Evolutionary conservation across 2,329 filamentous ascomycete genomes (phyloP).

Genomic region (Hypoxylon sp.): DNA sequence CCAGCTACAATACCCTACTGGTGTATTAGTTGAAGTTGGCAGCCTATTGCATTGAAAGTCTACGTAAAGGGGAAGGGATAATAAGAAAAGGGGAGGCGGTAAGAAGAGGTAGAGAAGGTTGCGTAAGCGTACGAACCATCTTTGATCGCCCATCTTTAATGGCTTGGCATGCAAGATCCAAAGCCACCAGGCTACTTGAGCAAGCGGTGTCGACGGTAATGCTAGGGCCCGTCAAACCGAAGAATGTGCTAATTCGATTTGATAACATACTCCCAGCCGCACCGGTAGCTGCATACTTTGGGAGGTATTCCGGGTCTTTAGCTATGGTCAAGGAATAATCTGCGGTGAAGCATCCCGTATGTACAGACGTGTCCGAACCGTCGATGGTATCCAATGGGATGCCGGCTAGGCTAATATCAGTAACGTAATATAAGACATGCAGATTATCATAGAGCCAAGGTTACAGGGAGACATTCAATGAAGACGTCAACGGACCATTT

Average conservation of each 20-base stretch:
- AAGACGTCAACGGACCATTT: constrained; percentile 60
- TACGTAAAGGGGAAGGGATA: neutral
- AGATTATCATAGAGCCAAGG: neutral
- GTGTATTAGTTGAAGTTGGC: neutral
- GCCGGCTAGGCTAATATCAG: neutral
- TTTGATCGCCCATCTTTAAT: neutral
- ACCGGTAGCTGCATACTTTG: neutral
- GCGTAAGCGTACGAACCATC: neutral
- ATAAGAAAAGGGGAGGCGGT: neutral
- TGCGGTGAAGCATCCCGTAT: neutral
- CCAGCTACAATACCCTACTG: neutral
- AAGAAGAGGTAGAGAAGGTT: neutral
- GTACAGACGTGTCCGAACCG: neutral
- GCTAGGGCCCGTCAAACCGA: constrained; percentile 37
- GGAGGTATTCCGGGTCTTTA: neutral
- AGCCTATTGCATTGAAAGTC: neutral
- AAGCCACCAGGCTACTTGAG: constrained; percentile 44
- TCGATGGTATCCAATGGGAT: neutral
- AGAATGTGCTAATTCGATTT: neutral
- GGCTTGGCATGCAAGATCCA: constrained; percentile 28
- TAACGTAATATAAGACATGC: too few species aligned
- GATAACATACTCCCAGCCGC: neutral
- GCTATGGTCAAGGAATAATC: neutral
- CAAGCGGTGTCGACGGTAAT: constrained; percentile 46
- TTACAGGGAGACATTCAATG: neutral